Evolutionary conservation across 768 basidiomycete species (phyloP), one percentile per base, ranked within the genome.

Genomic region (Calocybe cyanea): DNA sequence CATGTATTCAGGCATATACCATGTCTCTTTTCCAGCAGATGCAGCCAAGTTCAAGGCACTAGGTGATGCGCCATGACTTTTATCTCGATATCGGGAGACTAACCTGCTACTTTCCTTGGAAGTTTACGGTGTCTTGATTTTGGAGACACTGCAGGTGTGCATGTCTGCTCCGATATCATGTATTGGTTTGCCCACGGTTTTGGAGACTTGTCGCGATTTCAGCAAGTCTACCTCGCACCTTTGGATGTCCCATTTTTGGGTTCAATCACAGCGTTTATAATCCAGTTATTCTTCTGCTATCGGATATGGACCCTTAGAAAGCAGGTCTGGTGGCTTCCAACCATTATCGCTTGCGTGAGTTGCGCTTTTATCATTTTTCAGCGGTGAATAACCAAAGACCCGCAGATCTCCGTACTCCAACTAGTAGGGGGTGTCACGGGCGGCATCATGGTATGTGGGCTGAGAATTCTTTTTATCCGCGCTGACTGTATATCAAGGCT

Each of bases 251-350:
- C 63, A 5, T 37, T 64, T 3, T 49, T 63, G 21, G 57, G 56
- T n/a, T 45, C 57, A 3, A 10, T 60, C 9, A 53, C 61, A 20
- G 55, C 57, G n/a, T 42, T 65, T 45, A 33, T 53, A 11, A 55
- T 65, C 5, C 65, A 65, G 40, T 31, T 51, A 13, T 66, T 65
- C 45, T 66, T 61, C 52, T 63, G 63, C 40, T 64, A 61, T 44
- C 57, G 63, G 13, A 63, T 66, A 15, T 59, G 55, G 52, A 44
- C 51, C 5, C 50, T 65, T 24, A 47, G 54, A 30, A 39, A 46
- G 15, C 2, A 9, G 1, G 14, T 38, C 11, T 42, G 36, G 17
- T 54, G 51, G 53, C 40, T 43, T 28, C 46, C 38, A 17, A 41
- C n/a, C 2, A 9, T 44, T 3, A 57, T 57, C 20, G 52, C 48